phyloP scores from a whole-genome alignment of 2,329 filamentous ascomycete genomes.

The Claviceps lovelessii region DNA sequence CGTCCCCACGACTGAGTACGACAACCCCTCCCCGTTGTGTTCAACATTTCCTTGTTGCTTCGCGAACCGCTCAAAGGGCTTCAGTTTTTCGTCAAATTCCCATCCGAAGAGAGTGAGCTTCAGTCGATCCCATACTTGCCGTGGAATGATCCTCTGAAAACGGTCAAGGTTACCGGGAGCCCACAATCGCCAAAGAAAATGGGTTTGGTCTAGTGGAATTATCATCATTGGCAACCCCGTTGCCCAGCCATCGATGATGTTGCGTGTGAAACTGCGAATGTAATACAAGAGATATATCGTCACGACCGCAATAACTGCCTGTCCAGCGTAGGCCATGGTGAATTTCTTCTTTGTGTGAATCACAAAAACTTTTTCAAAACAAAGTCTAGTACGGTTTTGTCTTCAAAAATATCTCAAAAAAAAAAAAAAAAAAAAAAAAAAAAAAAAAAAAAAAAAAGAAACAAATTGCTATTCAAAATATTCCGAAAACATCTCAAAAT shows the following conservation, averaged over 20 bases:
- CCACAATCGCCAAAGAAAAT: neutral
- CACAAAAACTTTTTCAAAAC: too few relatives aligned
- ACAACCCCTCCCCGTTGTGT: neutral
- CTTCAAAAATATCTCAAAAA: neutral
- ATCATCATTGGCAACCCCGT: neutral
- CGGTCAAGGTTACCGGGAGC: neutral
- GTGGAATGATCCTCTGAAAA: neutral
- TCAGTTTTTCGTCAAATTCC: slow-evolving; percentile 1
- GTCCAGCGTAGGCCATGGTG: neutral
- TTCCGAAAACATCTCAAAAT: too few relatives aligned
- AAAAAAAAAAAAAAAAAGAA: too few relatives aligned
- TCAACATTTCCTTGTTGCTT: neutral
- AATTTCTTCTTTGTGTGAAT: neutral
- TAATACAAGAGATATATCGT: neutral
- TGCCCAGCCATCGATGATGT: neutral
- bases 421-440: neutral
- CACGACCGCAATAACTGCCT: neutral
- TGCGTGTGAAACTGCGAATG: neutral
- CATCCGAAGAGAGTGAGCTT: neutral
- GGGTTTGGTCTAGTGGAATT: neutral
- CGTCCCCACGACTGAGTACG: neutral
- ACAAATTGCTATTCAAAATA: too few relatives aligned
- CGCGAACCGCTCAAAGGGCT: neutral
- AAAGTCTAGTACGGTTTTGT: too few relatives aligned
- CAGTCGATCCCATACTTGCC: neutral